A percentile compares a stretch with the other conserved stretches of the same genome.
phyloP scores from a whole-genome alignment of 805 yeast species.

The Brettanomyces anomalus region DNA sequence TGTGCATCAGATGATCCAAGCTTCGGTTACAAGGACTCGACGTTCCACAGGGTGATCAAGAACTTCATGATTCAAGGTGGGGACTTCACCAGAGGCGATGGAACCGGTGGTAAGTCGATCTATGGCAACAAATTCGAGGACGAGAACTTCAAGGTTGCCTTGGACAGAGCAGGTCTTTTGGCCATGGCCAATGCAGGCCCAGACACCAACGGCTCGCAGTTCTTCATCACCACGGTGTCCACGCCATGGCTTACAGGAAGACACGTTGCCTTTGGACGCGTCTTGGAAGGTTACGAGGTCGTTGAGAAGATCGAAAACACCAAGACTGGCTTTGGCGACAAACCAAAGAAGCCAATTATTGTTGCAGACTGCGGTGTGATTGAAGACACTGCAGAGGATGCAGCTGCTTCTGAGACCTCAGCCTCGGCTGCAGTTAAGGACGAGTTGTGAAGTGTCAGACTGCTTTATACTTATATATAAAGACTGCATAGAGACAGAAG shows the following conservation, averaged over 20 bases:
- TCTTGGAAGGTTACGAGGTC: slow-evolving; percentile 78
- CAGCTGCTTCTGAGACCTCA: slow-evolving; percentile 16
- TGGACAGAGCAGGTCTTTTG: slow-evolving; percentile 57
- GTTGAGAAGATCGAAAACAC: slow-evolving; percentile 66
- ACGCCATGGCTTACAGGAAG: slow-evolving; percentile 89
- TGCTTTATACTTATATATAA: too few species aligned
- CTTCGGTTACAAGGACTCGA: slow-evolving; percentile 51
- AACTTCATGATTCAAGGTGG: slow-evolving; percentile 77
- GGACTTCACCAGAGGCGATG: slow-evolving; percentile 62
- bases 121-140: slow-evolving; percentile 61
- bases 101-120: slow-evolving; percentile 69
- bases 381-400: slow-evolving; percentile 19
- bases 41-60: slow-evolving; percentile 67
- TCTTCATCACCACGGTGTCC: slow-evolving; percentile 86
- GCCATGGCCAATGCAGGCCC: slow-evolving; percentile 79
- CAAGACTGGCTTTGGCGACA: slow-evolving; percentile 62
- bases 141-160: slow-evolving; percentile 60
- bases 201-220: slow-evolving; percentile 87
- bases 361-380: slow-evolving; percentile 69
- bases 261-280: slow-evolving; percentile 97
- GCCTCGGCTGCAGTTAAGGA: slow-evolving; percentile 13
- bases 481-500: too few species aligned
- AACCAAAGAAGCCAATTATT: slow-evolving; percentile 56
- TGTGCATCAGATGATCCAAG: slow-evolving; percentile 66
- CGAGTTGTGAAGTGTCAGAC: neutral